A percentile compares a stretch with the other conserved stretches of the same genome.
phyloP scores from a whole-genome alignment of 495 filamentous ascomycete species.

The Entonaema liquescens region DNA sequence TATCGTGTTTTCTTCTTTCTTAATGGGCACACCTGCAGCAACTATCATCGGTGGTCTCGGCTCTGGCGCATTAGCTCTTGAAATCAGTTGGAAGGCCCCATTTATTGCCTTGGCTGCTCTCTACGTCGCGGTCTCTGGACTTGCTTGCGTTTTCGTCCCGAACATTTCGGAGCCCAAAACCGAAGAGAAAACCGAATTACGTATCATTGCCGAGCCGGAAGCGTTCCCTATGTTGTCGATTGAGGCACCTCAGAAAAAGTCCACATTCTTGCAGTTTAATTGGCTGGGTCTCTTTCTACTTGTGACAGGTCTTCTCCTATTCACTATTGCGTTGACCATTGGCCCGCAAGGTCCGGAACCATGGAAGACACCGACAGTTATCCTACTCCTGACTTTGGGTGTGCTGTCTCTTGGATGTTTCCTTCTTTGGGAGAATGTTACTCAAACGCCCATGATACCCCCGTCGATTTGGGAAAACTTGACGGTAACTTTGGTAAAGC shows the following conservation, averaged over 20 bases:
- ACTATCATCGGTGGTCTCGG: slow-evolving; percentile 69
- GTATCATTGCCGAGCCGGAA: slow-evolving; percentile 58
- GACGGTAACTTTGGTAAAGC: slow-evolving; percentile 46
- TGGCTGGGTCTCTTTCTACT: slow-evolving; percentile 46
- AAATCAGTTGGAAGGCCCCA: slow-evolving; percentile 66
- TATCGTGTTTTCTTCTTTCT: slow-evolving; percentile 68
- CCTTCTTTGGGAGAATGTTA: slow-evolving; percentile 61
- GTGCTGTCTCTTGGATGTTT: slow-evolving; percentile 61
- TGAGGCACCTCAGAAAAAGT: slow-evolving; percentile 57
- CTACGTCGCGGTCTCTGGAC: slow-evolving; percentile 42
- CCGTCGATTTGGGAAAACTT: slow-evolving; percentile 47
- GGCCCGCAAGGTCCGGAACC: slow-evolving; percentile 53
- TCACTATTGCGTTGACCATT: slow-evolving; percentile 48
- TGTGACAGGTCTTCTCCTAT: slow-evolving; percentile 46
- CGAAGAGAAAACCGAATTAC: slow-evolving; percentile 43
- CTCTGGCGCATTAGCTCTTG: slow-evolving; percentile 62
- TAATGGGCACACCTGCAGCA: slow-evolving; percentile 68
- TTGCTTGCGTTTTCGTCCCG: slow-evolving; percentile 42
- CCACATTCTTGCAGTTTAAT: slow-evolving; percentile 43
- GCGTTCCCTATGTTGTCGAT: slow-evolving; percentile 64
- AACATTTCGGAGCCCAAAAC: slow-evolving; percentile 35
- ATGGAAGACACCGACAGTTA: slow-evolving; percentile 67
- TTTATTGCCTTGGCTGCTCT: slow-evolving; percentile 67
- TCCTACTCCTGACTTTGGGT: slow-evolving; percentile 64
- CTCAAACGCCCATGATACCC: slow-evolving; percentile 46